Percentiles rank a stretch among this genome's conserved stretches.
These are phyloP conservation scores for Kingdonia uniflora DNA, from an alignment of 164 flowering plant genomes.

Conservation along the genomic window DNA sequence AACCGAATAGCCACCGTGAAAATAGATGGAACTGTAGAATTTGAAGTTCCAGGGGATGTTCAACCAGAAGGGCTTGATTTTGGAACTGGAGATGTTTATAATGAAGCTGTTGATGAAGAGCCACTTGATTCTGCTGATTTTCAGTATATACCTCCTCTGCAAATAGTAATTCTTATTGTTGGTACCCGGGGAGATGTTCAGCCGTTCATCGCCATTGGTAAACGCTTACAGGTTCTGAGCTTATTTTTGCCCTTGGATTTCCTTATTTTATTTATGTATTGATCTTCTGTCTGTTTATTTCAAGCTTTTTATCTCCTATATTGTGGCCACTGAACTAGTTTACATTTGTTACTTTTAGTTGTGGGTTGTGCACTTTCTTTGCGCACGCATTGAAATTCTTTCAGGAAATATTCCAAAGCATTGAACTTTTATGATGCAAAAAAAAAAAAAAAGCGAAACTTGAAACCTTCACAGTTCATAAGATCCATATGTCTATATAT, in stretches of 20 bases:
- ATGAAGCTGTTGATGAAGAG: conserved; percentile 46
- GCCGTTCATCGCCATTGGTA: conserved; percentile 93
- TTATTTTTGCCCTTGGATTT: background rate
- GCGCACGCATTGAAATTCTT: no score
- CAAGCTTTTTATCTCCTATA: no score
- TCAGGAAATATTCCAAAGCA: no score
- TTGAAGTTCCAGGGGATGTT: conserved; percentile 74
- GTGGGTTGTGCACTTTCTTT: no score
- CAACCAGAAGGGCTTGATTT: conserved; percentile 30
- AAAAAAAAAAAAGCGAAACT: no score
- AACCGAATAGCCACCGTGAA: conserved; percentile 94
- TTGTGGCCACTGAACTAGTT: no score
- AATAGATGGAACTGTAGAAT: conserved; percentile 90
- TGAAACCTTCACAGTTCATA: no score
- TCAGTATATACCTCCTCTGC: conserved; percentile 70
- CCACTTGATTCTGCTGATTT: conserved; percentile 44
- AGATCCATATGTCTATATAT: no score
- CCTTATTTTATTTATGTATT: no score
- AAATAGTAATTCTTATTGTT: conserved; percentile 91
- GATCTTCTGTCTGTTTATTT: no score
- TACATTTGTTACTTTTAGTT: no score
- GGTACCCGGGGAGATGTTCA: conserved; percentile 99
- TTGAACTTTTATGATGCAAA: no score
- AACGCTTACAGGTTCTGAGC: conserved; percentile 66
- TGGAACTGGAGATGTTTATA: conserved; percentile 28